Percentiles rank a stretch among this genome's conserved stretches.
Conservation (phyloP, 352 stramenopile species). For the Thalassiosira livingstoniorum region DNA sequence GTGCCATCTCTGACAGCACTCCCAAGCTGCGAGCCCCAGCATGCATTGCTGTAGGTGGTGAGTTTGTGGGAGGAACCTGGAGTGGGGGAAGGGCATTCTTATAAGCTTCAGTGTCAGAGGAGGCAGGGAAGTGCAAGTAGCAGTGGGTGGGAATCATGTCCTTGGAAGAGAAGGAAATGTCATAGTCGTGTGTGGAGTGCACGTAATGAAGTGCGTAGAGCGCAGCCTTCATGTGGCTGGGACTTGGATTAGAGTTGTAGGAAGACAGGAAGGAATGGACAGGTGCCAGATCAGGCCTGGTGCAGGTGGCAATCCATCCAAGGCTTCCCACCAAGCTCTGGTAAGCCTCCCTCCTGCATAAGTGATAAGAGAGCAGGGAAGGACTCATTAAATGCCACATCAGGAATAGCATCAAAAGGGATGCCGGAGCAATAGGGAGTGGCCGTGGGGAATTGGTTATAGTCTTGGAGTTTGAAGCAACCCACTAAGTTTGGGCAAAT, state of each 20-base stretch:
- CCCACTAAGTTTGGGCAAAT: conserved; percentile 23
- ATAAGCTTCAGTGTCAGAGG: conserved; percentile 6
- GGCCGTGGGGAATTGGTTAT: conserved; percentile 15
- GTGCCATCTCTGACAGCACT: too few species aligned
- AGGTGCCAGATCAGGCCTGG: background rate
- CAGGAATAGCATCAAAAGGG: conserved; percentile 30
- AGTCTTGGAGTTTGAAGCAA: conserved; percentile 15
- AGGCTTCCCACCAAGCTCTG: conserved; percentile 28
- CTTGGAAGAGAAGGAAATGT: background rate
- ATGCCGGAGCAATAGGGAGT: conserved; percentile 38
- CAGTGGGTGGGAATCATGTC: background rate
- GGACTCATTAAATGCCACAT: conserved; percentile 8
- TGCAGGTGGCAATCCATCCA: conserved; percentile 21
- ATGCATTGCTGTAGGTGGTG: too few species aligned
- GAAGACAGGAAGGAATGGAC: too few species aligned
- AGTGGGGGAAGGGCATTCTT: background rate
- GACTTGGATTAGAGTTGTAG: too few species aligned
- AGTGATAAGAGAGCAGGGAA: background rate
- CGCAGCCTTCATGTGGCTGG: too few species aligned
- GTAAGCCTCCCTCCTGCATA: conserved; percentile 10
- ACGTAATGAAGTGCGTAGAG: background rate
- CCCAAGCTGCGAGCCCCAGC: too few species aligned
- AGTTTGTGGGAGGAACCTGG: background rate
- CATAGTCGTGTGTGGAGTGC: background rate
- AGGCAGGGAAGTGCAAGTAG: too few species aligned